A percentile compares a stretch with the other conserved stretches of the same genome.
phyloP scores from a whole-genome alignment of 106 monocot species.

The Dendrobium huoshanense region DNA sequence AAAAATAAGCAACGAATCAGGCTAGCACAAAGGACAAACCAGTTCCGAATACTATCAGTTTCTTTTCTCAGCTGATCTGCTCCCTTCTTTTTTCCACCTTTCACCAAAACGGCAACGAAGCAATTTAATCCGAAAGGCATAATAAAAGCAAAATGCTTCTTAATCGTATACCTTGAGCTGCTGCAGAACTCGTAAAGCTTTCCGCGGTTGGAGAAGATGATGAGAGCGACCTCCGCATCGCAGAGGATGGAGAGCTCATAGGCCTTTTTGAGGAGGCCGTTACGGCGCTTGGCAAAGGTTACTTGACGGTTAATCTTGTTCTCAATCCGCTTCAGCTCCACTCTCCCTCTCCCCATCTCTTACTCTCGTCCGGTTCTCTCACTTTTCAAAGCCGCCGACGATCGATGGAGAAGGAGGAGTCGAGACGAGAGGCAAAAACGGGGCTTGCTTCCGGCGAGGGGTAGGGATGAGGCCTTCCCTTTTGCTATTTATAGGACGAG shows the following conservation, averaged over 20 bases:
- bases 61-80: constrained; percentile 11
- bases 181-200: constrained; percentile 38
- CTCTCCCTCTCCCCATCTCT: constrained; percentile 8
- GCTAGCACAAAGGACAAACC: background rate
- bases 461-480: constrained; percentile 1
- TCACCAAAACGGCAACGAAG: background rate
- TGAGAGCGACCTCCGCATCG: constrained; percentile 66
- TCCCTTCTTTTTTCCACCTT: background rate
- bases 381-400: background rate
- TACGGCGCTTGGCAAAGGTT: constrained; percentile 51
- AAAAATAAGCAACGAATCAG: too few species aligned
- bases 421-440: background rate
- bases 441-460: background rate
- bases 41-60: background rate
- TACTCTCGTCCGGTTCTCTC: background rate
- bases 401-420: background rate
- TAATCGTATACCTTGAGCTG: constrained; percentile 4
- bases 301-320: constrained; percentile 29
- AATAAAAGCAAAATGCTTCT: constrained; percentile 3
- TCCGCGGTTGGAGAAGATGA: constrained; percentile 64
- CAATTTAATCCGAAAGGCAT: constrained; percentile 4
- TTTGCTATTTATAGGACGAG: constrained; percentile 8
- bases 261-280: constrained; percentile 70
- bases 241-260: constrained; percentile 66
- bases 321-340: constrained; percentile 6